Evolutionary conservation across 768 basidiomycete genomes (phyloP).

Genomic region (Epithele typhae): DNA sequence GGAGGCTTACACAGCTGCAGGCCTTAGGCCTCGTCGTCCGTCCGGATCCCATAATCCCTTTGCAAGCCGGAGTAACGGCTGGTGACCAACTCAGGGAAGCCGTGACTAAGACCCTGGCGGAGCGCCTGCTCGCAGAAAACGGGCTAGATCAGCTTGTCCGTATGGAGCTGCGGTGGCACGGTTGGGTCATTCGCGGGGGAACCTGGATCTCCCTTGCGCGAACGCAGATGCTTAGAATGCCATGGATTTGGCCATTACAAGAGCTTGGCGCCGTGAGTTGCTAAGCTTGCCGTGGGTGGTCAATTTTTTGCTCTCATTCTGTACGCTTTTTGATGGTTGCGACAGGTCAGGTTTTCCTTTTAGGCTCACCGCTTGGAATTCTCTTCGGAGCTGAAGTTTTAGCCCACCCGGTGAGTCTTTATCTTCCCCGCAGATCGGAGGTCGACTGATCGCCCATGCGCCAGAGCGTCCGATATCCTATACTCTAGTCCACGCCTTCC

Average conservation of each 20-base stretch:
- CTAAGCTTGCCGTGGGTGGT: too few relatives aligned
- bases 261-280: neutral
- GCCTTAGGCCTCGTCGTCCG: conserved; percentile 16
- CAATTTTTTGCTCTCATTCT: too few relatives aligned
- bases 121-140: conserved; percentile 5
- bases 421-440: too few relatives aligned
- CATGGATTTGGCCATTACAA: conserved; percentile 11
- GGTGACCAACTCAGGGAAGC: conserved; percentile 7
- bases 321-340: too few relatives aligned
- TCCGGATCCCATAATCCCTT: conserved; percentile 16
- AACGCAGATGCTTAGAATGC: conserved; percentile 8
- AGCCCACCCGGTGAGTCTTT: too few relatives aligned
- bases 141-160: conserved; percentile 7
- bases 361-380: too few relatives aligned
- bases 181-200: conserved; percentile 12
- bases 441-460: too few relatives aligned
- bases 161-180: conserved; percentile 21
- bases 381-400: too few relatives aligned
- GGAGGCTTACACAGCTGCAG: conserved; percentile 8
- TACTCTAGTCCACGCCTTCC: too few relatives aligned
- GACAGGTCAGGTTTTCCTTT: too few relatives aligned
- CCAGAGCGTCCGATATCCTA: too few relatives aligned
- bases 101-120: conserved; percentile 9
- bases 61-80: neutral
- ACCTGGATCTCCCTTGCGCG: conserved; percentile 7